Evolutionary conservation across 129 eudicot genomes (phyloP).

Genomic region (Arctium minus): DNA sequence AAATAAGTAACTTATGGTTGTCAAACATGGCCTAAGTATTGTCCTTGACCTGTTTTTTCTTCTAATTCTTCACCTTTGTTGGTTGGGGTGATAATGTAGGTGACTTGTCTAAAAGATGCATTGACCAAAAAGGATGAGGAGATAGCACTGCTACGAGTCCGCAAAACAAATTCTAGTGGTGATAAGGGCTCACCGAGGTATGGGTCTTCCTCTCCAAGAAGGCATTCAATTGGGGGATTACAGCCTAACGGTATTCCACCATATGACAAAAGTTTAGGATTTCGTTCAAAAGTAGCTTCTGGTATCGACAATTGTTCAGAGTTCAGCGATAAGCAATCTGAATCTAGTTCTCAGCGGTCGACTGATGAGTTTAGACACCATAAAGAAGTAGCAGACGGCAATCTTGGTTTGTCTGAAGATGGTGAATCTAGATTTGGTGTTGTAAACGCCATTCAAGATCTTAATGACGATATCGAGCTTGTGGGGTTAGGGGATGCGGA

Average conservation of each 20-base stretch:
- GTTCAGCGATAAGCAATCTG: slow-evolving; percentile 65
- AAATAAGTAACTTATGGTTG: neutral
- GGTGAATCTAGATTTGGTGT: slow-evolving; percentile 17
- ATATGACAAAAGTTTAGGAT: slow-evolving; percentile 25
- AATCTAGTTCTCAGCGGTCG: slow-evolving; percentile 51
- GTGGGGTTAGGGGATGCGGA: slow-evolving; percentile 75
- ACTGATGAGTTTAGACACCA: slow-evolving; percentile 44
- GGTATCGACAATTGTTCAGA: slow-evolving; percentile 59
- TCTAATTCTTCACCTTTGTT: neutral
- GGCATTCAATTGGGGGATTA: slow-evolving; percentile 37
- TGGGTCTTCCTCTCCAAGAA: slow-evolving; percentile 55
- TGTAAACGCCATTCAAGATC: slow-evolving; percentile 26
- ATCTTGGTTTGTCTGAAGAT: slow-evolving; percentile 24
- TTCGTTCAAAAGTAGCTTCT: slow-evolving; percentile 38
- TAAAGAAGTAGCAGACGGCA: slow-evolving; percentile 33
- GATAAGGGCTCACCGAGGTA: slow-evolving; percentile 38
- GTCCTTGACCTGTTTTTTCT: too few species aligned
- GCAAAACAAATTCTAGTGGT: slow-evolving; percentile 38
- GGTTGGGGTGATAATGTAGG: slow-evolving; percentile 39
- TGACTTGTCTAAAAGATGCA: slow-evolving; percentile 52
- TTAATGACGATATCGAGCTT: slow-evolving; percentile 57
- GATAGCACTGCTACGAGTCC: slow-evolving; percentile 34
- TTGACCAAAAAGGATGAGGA: slow-evolving; percentile 68
- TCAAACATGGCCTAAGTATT: too few species aligned
- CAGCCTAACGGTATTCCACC: slow-evolving; percentile 26